Base-by-base conservation (phyloP, 2,329 filamentous ascomycete genomes). In the Talaromyces atroroseus region DNA sequence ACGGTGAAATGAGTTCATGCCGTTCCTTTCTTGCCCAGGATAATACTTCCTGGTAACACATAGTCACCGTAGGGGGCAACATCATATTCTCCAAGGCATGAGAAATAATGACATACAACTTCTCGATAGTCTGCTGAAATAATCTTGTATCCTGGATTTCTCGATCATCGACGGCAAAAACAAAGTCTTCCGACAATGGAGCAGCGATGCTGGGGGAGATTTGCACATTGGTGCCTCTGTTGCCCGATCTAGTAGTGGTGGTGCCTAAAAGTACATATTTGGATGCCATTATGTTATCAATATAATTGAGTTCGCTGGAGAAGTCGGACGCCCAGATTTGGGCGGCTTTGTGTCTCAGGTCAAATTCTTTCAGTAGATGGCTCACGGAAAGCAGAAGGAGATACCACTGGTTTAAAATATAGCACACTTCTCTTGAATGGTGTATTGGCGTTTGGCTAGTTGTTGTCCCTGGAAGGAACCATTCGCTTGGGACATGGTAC, bases 381-480 rank as follows among this genome's bases (percentile, higher is more conserved):
- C 49, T 48, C 5, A 47, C 49, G 2, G 26, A 18, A 3, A 52
- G 44, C 32, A 44, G 42, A 24, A 52, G 49, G 7, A 57, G 34
- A 44, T 49, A 44, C 49, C 44, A 49, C 20, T 57, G 42, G 29
- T 57, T 57, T 5, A 57, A 52, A n/a, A 57, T 24, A 20, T 52
- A 57, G 24, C 16, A 51, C 1, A 57, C 20, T 7, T 44, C 49
- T 3, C 26, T 26, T 8, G 49, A 40, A 21, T 47, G 44, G 20
- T 46, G 4, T 20, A 24, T 20, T 36, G 10, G 20, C 8, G 21
- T 16, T 16, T 38, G 14, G 12, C 21, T 12, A 4, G 18, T 16
- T 2, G 21, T 20, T 6, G 36, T 10, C 5, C 21, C 18, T 23
- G 36, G 16, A 23, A 20, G 5, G 10, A 26, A 23, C 54, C 49